Base-by-base conservation (phyloP, 2,329 filamentous ascomycete species). In the Phialemoniopsis sp. region DNA sequence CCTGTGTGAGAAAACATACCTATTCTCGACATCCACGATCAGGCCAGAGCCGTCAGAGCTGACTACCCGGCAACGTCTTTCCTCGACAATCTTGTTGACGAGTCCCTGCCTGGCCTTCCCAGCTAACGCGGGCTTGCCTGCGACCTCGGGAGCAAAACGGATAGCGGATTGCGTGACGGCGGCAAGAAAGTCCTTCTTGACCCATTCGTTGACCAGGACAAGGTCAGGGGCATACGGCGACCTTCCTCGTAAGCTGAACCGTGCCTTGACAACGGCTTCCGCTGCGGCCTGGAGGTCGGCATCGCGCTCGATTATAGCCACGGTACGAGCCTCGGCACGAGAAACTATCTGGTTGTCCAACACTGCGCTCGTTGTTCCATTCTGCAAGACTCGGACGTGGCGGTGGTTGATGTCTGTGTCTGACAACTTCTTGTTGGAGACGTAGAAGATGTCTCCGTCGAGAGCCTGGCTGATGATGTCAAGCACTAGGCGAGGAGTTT, bases 201-300 rank as follows among this genome's bases (percentile, higher is more conserved):
- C 63, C 42, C 72, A 84, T 45, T 84, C 80, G 43, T 84, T 81
- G n/a, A 85, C 78, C 0, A 83, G 57, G 0, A 84, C 72, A 1
- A 82, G 21, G 48, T 84, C 79, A 0, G 80, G 80, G 0, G 77
- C 73, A 49, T 82, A 83, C 0, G 77, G 68, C 1, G 78, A 82
- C 3, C 57, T 63, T 3, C 78, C 78, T 2, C 71, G 63, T 21
- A 80, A 76, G 13, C 60, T 58, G 47, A 82, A 76, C 3, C 77
- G 64, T 2, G 79, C 76, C 1, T 59, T 61, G 1, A 74, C 67
- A 1, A 84, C 60, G 3, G 67, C 63, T 40, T 66, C 58, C 1
- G 80, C 80, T 0, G 80, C 78, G 3, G 57, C 49, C 6, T 64
- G 52, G 2, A 83, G 44, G 45, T 82, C 64, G 10, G 76, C 76